Conservation (phyloP, 306 rosid species). For the Gynostemma pentaphyllum region DNA sequence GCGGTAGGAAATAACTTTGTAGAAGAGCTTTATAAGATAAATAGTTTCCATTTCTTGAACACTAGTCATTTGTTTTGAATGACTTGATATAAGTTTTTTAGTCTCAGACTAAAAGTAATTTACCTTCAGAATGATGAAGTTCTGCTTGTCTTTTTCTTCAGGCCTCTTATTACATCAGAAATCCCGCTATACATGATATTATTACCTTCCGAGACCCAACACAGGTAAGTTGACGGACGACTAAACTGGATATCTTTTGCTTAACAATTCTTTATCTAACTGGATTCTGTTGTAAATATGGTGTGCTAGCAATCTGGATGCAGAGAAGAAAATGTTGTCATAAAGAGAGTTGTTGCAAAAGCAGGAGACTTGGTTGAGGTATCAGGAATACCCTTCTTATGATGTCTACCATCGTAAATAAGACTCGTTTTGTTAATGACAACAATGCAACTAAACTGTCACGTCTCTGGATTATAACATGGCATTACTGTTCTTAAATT, state of each 20-base stretch:
- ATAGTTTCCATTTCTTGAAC: neutral
- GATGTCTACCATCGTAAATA: neutral
- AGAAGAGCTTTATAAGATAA: neutral
- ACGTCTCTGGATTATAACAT: no score
- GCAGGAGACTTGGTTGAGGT: slow-evolving; percentile 80
- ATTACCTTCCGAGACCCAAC: slow-evolving; percentile 72
- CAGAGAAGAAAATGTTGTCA: slow-evolving; percentile 34
- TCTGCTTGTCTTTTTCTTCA: slow-evolving; percentile 17
- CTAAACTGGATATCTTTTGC: slow-evolving; percentile 9
- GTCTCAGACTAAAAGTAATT: no score
- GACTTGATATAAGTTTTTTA: neutral
- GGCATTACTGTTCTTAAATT: no score
- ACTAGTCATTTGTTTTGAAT: neutral
- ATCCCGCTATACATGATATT: slow-evolving; percentile 57
- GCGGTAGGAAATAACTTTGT: neutral
- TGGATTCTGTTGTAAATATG: slow-evolving; percentile 17
- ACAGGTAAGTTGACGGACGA: slow-evolving; percentile 37
- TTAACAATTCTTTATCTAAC: slow-evolving; percentile 5
- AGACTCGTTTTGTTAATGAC: neutral
- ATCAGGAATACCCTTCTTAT: slow-evolving; percentile 8
- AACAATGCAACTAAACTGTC: no score
- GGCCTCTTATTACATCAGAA: slow-evolving; percentile 65
- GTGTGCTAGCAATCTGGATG: slow-evolving; percentile 38
- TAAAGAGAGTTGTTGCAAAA: slow-evolving; percentile 85
- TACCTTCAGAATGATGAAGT: neutral